phyloP scores from a whole-genome alignment of 2,329 filamentous ascomycete species.

The Drechslera avenae region DNA sequence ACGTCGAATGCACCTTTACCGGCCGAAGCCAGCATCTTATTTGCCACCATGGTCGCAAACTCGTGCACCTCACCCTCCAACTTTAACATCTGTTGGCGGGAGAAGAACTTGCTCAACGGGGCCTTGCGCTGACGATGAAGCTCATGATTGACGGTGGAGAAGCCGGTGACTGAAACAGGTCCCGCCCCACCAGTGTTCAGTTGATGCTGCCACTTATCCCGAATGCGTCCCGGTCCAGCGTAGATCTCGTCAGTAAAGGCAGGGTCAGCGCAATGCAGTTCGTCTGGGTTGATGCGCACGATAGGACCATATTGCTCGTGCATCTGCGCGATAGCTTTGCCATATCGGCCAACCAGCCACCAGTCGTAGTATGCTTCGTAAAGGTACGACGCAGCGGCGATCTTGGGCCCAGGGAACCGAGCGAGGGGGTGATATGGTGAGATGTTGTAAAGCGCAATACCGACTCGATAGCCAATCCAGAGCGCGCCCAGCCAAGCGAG shows the following conservation, averaged over 20 bases:
- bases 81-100: conserved; percentile 36
- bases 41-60: conserved; percentile 21
- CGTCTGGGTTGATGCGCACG: conserved; percentile 40
- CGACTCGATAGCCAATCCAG: conserved; percentile 27
- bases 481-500: conserved; percentile 19
- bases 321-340: conserved; percentile 42
- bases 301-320: conserved; percentile 41
- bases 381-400: conserved; percentile 34
- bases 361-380: conserved; percentile 41
- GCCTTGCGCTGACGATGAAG: conserved; percentile 40
- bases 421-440: conserved; percentile 32
- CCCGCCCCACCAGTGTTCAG: conserved; percentile 33
- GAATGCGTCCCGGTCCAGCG: conserved; percentile 27
- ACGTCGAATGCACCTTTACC: conserved; percentile 29
- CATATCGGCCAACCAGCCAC: conserved; percentile 38
- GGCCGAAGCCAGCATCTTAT: conserved; percentile 28
- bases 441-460: conserved; percentile 30
- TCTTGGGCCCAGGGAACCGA: conserved; percentile 36
- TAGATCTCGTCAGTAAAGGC: conserved; percentile 44
- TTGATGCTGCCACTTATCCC: conserved; percentile 33
- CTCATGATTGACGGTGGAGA: conserved; percentile 36
- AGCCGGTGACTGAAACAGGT: conserved; percentile 32
- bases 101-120: conserved; percentile 47
- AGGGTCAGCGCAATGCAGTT: conserved; percentile 41
- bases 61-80: conserved; percentile 30